Evolutionary conservation across 768 basidiomycete genomes (phyloP).

Genomic region (Kwoniella heveanensis): DNA sequence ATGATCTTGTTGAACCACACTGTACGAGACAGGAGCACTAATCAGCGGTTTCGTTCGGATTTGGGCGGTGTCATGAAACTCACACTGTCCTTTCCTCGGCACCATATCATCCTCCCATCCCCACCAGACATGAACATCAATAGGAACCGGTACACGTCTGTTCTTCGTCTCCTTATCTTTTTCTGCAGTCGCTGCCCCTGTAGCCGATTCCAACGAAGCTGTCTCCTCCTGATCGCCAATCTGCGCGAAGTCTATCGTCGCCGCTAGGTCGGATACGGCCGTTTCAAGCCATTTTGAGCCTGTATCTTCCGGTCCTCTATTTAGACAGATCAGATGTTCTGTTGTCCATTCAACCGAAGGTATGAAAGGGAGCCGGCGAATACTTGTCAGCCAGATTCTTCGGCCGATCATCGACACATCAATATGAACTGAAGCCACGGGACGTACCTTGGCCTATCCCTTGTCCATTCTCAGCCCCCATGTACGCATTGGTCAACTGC

Average conservation of each 20-base stretch:
- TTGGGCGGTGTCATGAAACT: conserved; percentile 4
- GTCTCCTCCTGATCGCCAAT: background rate
- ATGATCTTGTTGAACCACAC: conserved; percentile 36
- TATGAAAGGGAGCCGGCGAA: too few relatives aligned
- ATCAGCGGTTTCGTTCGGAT: too few relatives aligned
- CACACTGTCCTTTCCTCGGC: conserved; percentile 43
- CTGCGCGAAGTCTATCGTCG: conserved; percentile 21
- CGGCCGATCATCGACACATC: too few relatives aligned
- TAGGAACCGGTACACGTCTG: conserved; percentile 2
- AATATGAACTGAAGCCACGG: background rate
- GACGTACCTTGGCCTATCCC: conserved; percentile 46
- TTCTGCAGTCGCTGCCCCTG: background rate
- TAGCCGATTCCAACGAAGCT: background rate
- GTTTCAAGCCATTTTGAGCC: conserved; percentile 46
- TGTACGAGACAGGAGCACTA: conserved; percentile 5
- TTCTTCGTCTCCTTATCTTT: background rate
- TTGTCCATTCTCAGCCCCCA: conserved; percentile 36
- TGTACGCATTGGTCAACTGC: conserved; percentile 22
- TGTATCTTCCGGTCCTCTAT: conserved; percentile 42
- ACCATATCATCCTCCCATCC: conserved; percentile 50
- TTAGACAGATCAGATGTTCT: conserved; percentile 51
- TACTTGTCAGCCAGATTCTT: too few relatives aligned
- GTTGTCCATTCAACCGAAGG: too few relatives aligned
- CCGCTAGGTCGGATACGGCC: conserved; percentile 25
- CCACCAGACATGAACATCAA: conserved; percentile 47